Evolutionary conservation across 2,329 filamentous ascomycete genomes (phyloP), one percentile per base, ranked within the genome.

Genomic region (Venturia effusa): DNA sequence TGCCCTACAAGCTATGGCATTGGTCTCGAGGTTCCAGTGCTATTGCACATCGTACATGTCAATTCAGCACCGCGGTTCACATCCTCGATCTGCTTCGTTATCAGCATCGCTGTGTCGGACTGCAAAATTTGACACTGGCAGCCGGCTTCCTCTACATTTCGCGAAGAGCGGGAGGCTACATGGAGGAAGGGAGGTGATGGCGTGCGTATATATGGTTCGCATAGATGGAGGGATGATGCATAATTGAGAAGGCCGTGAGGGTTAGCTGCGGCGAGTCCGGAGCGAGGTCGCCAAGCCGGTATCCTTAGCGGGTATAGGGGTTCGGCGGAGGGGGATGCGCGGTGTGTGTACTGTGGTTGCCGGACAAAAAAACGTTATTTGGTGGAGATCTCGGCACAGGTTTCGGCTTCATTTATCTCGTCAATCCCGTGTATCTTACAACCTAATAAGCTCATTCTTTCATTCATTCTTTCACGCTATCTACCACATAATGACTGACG

Each of bases 291-390:
- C 27, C 17, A 62, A 3, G 1, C 34, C 41, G 19, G 24, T 27
- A 24, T 62, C 41, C 19, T 40, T 41, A 6, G 30, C 3, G n/a
- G n/a, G 34, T 17, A 27, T 37, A 34, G 22, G n/a, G 59, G 24
- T 34, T 48, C 13, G 40, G 34, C 13, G 48, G 19, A 57, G 66
- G 80, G 79, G 39, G 71, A 72, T 32, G 74, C 74, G 2, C 77
- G n/a, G n/a, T n/a, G n/a, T n/a, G n/a, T n/a, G n/a, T n/a, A n/a
- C n/a, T n/a, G n/a, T n/a, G n/a, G n/a, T n/a, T n/a, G n/a, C n/a
- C n/a, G n/a, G n/a, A n/a, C n/a, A n/a, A n/a, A n/a, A n/a, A n/a
- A n/a, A n/a, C n/a, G n/a, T n/a, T n/a, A n/a, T n/a, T n/a, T n/a
- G n/a, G n/a, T n/a, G n/a, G n/a, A n/a, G n/a, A n/a, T n/a, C n/a